These are phyloP conservation scores for Trichoderma asperelloides DNA, from an alignment of 495 filamentous ascomycete genomes.

Conservation along the genomic window DNA sequence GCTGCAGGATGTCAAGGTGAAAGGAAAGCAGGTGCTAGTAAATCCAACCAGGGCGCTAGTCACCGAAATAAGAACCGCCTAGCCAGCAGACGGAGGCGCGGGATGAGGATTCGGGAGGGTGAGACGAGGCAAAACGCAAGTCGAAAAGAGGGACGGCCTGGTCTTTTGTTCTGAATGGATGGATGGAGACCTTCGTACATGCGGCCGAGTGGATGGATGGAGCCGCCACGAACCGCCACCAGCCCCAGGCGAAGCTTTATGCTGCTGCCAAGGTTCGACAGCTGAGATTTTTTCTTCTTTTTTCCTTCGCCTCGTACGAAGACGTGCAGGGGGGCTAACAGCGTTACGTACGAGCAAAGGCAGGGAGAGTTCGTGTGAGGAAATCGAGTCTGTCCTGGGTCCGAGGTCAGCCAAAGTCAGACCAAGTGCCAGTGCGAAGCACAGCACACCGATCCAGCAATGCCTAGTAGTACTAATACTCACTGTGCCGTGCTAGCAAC, in stretches of 20 bases:
- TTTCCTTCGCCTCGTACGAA: no score
- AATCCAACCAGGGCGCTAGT: neutral
- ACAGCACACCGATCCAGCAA: no score
- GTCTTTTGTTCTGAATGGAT: slow-evolving; percentile 3
- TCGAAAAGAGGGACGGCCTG: slow-evolving; percentile 1
- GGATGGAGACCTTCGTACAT: neutral
- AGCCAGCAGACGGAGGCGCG: neutral
- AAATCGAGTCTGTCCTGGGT: neutral
- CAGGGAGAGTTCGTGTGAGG: neutral
- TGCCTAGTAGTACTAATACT: no score
- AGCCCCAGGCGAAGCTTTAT: neutral
- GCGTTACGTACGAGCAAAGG: neutral
- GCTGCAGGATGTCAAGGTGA: neutral
- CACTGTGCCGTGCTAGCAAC: no score
- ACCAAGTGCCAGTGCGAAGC: no score
- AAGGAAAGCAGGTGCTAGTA: neutral
- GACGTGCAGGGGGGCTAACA: neutral
- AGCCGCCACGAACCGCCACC: slow-evolving; percentile 1
- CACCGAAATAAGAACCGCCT: neutral
- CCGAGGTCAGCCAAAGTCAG: neutral
- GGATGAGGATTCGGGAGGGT: slow-evolving; percentile 1
- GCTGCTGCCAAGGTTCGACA: slow-evolving; percentile 1
- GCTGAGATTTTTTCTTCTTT: neutral
- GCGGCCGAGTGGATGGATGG: neutral
- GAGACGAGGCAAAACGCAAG: slow-evolving; percentile 3